A percentile compares a stretch with the other conserved stretches of the same genome.
Conservation (phyloP, 352 stramenopile genomes). For the Phytophthora foliorum region DNA sequence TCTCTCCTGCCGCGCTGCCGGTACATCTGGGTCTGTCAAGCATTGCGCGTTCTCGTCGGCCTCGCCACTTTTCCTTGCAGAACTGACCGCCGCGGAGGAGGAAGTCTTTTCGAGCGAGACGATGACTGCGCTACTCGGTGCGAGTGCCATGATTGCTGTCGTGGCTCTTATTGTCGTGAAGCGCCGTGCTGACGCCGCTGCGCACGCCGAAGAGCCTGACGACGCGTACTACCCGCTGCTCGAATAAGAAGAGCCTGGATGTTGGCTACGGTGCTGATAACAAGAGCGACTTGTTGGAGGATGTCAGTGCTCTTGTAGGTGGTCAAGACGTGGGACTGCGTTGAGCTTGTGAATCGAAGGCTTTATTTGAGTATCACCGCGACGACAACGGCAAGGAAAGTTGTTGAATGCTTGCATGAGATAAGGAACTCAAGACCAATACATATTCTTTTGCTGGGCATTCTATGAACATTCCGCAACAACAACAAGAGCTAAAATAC, state of each 20-base stretch:
- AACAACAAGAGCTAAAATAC: no score
- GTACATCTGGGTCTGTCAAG: conserved; percentile 19
- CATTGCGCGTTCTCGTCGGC: conserved; percentile 40
- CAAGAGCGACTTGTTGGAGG: not conserved
- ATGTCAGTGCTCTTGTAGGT: not conserved
- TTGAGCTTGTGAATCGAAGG: conserved; percentile 1
- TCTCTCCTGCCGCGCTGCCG: conserved; percentile 17
- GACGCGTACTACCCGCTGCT: conserved; percentile 72
- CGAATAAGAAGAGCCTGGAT: conserved; percentile 33
- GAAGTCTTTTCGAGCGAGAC: conserved; percentile 30
- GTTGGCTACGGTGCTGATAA: not conserved
- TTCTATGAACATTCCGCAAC: no score
- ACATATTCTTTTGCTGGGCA: no score
- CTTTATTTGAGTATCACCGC: conserved; percentile 3
- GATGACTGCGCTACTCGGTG: conserved; percentile 44
- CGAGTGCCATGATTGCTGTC: conserved; percentile 55
- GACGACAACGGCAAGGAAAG: not conserved
- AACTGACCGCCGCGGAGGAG: conserved; percentile 25
- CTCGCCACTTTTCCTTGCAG: conserved; percentile 25
- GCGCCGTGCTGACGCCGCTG: conserved; percentile 15
- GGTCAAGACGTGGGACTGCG: conserved; percentile 1
- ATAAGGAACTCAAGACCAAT: no score
- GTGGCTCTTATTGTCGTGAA: conserved; percentile 67
- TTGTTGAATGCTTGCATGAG: not conserved
- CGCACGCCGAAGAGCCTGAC: conserved; percentile 14